A percentile compares a stretch with the other conserved stretches of the same genome.
Conservation (phyloP, 768 basidiomycete genomes). For the Agaricus sinodeliciosus region DNA sequence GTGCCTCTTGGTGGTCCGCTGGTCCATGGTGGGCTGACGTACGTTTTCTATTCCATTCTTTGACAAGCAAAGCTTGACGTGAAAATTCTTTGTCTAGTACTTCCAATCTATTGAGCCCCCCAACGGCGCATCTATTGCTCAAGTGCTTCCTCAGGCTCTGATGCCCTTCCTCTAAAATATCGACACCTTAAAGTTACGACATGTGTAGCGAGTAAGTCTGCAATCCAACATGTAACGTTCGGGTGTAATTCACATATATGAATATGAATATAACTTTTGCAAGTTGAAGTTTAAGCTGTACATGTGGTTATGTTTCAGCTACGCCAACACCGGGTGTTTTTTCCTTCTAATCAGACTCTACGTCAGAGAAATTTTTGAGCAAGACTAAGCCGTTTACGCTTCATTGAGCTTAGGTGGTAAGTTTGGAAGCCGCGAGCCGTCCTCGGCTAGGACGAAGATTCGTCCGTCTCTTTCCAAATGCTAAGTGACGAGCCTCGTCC, state of each 20-base stretch:
- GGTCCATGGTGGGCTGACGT: conserved; percentile 57
- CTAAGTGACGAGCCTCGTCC: not conserved
- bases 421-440: not conserved
- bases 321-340: no score
- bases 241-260: no score
- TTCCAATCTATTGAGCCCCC: conserved; percentile 59
- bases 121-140: conserved; percentile 44
- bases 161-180: conserved; percentile 34
- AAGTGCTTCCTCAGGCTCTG: conserved; percentile 51
- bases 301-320: no score
- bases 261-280: no score
- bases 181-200: not conserved
- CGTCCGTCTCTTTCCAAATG: not conserved
- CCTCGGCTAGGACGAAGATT: not conserved
- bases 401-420: no score
- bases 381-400: no score
- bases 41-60: conserved; percentile 19
- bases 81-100: conserved; percentile 27
- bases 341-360: no score
- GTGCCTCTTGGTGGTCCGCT: conserved; percentile 50
- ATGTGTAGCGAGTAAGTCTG: no score
- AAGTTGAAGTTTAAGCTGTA: no score
- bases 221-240: no score
- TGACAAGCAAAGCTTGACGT: not conserved
- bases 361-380: no score